Evolutionary conservation across 805 yeast species (phyloP).

Genomic region (Lipomyces kockii): DNA sequence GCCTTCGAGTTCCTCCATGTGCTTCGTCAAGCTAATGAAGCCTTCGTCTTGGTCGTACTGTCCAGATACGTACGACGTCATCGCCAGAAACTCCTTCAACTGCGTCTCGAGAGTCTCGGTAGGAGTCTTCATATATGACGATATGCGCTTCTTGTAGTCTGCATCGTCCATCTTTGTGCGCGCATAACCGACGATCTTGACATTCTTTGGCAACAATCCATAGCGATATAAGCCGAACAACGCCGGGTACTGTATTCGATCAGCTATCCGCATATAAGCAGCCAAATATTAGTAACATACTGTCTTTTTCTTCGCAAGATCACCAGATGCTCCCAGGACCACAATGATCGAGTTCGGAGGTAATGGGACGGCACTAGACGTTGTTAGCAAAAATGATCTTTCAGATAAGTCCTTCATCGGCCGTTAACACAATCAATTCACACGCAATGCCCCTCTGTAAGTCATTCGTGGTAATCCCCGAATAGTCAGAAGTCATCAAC

Average conservation of each 20-base stretch:
- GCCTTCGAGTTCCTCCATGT: slow-evolving; percentile 65
- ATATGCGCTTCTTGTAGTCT: slow-evolving; percentile 70
- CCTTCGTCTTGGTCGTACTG: slow-evolving; percentile 82
- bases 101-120: slow-evolving; percentile 50
- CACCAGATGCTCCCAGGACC: slow-evolving; percentile 95
- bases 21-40: slow-evolving; percentile 59
- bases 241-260: slow-evolving; percentile 47
- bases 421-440: neutral
- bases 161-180: slow-evolving; percentile 72
- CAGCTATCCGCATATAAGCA: neutral
- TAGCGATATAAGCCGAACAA: slow-evolving; percentile 58
- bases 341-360: slow-evolving; percentile 68
- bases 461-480: neutral
- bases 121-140: slow-evolving; percentile 62
- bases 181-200: slow-evolving; percentile 89
- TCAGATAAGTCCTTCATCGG: too few species aligned
- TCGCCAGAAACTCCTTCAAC: slow-evolving; percentile 64
- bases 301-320: slow-evolving; percentile 92
- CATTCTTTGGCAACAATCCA: slow-evolving; percentile 71
- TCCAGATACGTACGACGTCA: slow-evolving; percentile 74
- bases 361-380: slow-evolving; percentile 23
- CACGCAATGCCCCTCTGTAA: neutral
- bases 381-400: neutral
- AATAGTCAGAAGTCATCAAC: neutral
- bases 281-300: slow-evolving; percentile 46